A percentile compares a stretch with the other conserved stretches of the same genome.
Evolutionary conservation across 2,329 filamentous ascomycete species (phyloP).

Genomic region (Nannizziopsis arthrosporioides): DNA sequence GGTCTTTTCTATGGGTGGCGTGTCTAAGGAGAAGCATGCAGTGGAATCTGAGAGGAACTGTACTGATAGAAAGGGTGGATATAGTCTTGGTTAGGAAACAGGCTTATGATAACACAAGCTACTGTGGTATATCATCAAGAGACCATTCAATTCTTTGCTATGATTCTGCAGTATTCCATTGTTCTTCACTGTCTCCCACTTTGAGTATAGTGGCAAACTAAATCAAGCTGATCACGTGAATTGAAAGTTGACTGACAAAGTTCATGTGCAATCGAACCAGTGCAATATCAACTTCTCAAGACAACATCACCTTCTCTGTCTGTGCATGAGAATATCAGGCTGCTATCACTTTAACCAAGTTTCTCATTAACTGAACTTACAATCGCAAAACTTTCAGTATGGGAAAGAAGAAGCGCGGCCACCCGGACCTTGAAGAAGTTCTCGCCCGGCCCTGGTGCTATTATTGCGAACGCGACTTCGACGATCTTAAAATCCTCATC

Average conservation of each 20-base stretch:
- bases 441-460: constrained; percentile 81
- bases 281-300: background rate
- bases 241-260: background rate
- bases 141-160: background rate
- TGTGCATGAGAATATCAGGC: background rate
- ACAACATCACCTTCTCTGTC: background rate
- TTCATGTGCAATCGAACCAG: background rate
- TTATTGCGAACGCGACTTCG: constrained; percentile 98
- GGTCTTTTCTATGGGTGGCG: background rate
- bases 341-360: background rate
- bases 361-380: background rate
- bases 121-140: background rate
- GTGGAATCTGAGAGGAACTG: background rate
- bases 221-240: background rate
- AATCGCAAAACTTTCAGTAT: constrained; percentile 37
- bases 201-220: no score
- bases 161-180: no score
- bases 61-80: constrained; percentile 1
- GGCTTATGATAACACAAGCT: background rate
- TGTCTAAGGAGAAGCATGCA: background rate
- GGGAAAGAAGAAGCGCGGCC: constrained; percentile 83
- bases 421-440: constrained; percentile 78
- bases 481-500: constrained; percentile 91
- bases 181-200: no score
- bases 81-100: constrained; percentile 1